Percentiles rank a stretch among this genome's conserved stretches.
phyloP scores from a whole-genome alignment of 805 yeast species.

The Ogataea saltuana region DNA sequence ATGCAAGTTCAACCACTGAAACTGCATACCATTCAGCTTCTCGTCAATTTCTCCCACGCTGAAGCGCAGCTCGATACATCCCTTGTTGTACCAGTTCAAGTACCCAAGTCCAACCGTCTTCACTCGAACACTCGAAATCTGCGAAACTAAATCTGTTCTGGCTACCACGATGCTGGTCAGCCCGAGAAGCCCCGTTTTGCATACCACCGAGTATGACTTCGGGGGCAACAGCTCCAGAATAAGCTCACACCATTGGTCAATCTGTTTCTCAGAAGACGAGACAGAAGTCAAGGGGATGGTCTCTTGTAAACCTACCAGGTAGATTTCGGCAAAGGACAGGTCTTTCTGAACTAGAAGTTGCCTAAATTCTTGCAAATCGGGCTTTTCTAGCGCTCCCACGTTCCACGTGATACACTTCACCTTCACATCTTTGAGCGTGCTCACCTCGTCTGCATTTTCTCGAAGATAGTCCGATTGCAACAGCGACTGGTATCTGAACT shows the following conservation, averaged over 20 bases:
- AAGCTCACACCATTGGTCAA: slow-evolving; percentile 36
- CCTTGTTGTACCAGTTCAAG: slow-evolving; percentile 63
- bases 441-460: slow-evolving; percentile 12
- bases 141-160: slow-evolving; percentile 32
- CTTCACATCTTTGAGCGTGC: slow-evolving; percentile 4
- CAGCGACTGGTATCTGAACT: slow-evolving; percentile 24
- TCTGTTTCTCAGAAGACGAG: slow-evolving; percentile 36
- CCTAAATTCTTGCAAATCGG: slow-evolving; percentile 16
- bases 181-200: slow-evolving; percentile 53
- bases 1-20: slow-evolving; percentile 52
- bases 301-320: slow-evolving; percentile 51
- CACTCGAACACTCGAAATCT: slow-evolving; percentile 41
- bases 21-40: slow-evolving; percentile 33
- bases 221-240: slow-evolving; percentile 28
- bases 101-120: slow-evolving; percentile 58
- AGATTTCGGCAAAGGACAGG: slow-evolving; percentile 34
- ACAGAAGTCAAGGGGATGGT: slow-evolving; percentile 49
- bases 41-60: slow-evolving; percentile 41
- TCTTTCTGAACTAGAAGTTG: slow-evolving; percentile 18
- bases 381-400: slow-evolving; percentile 27
- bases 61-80: slow-evolving; percentile 51
- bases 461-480: slow-evolving; percentile 22
- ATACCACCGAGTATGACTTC: slow-evolving; percentile 37
- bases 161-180: slow-evolving; percentile 49
- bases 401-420: slow-evolving; percentile 43